These are phyloP conservation scores for Drechslera avenae DNA, from an alignment of 2,329 filamentous ascomycete species.

Conservation along the genomic window DNA sequence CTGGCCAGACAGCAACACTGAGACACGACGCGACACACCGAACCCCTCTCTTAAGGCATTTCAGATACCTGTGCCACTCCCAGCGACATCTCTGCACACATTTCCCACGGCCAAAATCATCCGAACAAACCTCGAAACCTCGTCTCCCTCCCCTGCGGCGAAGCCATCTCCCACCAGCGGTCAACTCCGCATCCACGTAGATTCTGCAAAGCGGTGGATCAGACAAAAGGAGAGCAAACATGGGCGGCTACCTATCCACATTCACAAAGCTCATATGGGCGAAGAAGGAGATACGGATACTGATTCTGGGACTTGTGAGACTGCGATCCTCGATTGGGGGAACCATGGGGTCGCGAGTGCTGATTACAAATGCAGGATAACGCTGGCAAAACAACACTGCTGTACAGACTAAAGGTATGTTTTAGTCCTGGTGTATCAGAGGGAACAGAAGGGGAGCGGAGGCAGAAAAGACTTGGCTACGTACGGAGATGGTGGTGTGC, in stretches of 20 bases:
- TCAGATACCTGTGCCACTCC: background rate
- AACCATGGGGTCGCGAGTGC: conserved; percentile 6
- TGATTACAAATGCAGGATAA: conserved; percentile 72
- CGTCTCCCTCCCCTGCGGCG: background rate
- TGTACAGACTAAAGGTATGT: conserved; percentile 90
- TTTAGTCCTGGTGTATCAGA: background rate
- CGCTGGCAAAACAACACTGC: conserved; percentile 93
- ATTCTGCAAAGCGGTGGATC: conserved; percentile 15
- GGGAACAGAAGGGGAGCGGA: background rate
- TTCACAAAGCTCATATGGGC: conserved; percentile 62
- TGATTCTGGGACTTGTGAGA: conserved; percentile 89
- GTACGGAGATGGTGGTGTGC: background rate
- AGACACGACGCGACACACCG: conserved; percentile 5
- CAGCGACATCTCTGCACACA: background rate
- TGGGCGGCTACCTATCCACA: conserved; percentile 43
- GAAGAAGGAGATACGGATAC: conserved; percentile 97
- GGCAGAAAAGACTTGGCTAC: background rate
- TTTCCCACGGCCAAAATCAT: background rate
- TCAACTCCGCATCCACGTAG: conserved; percentile 19
- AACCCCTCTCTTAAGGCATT: background rate
- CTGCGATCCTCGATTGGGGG: background rate
- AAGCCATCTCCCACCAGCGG: conserved; percentile 11
- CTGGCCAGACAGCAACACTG: conserved; percentile 29
- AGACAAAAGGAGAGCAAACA: conserved; percentile 26
- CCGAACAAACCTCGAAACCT: background rate